phyloP scores from a whole-genome alignment of 345 rosid species.

The Citrus sp. region DNA sequence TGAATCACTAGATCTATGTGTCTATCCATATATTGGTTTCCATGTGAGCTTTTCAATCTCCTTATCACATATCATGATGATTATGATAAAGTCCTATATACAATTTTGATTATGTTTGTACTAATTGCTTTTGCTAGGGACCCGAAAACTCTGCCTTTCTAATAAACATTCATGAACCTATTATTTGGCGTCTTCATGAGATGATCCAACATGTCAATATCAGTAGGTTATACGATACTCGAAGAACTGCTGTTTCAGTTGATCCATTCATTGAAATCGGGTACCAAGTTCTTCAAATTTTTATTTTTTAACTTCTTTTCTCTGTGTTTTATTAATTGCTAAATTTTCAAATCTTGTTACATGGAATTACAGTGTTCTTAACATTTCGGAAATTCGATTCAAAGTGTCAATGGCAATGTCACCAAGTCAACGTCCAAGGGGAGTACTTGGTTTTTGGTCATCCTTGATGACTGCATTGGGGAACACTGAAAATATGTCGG shows the following conservation, averaged over 20 bases:
- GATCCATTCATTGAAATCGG: conserved; percentile 96
- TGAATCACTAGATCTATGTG: conserved; percentile 74
- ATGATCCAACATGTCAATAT: conserved; percentile 87
- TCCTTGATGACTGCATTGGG: conserved; percentile 99
- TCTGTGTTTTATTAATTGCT: conserved; percentile 3
- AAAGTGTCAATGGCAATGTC: conserved; percentile 97
- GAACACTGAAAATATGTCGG: conserved; percentile 96
- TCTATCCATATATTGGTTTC: conserved; percentile 85
- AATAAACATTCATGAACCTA: conserved; percentile 93
- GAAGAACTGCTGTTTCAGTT: conserved; percentile 84
- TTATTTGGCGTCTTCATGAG: conserved; percentile 99
- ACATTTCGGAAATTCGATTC: conserved; percentile 85
- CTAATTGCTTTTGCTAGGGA: conserved; percentile 46
- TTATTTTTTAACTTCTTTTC: conserved; percentile 1
- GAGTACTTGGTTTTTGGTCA: conserved; percentile 98
- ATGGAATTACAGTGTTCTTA: conserved; percentile 63
- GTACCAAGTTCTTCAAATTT: conserved; percentile 36
- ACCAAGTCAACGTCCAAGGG: conserved; percentile 92
- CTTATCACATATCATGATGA: not conserved
- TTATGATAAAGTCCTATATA: not conserved
- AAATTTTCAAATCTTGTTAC: conserved; percentile 6
- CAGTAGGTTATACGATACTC: conserved; percentile 56
- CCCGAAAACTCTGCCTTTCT: conserved; percentile 81
- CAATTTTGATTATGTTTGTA: conserved; percentile 10
- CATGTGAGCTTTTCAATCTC: conserved; percentile 43